Evolutionary conservation across 2,329 filamentous ascomycete species (phyloP).

Genomic region (Aspergillus sp.): DNA sequence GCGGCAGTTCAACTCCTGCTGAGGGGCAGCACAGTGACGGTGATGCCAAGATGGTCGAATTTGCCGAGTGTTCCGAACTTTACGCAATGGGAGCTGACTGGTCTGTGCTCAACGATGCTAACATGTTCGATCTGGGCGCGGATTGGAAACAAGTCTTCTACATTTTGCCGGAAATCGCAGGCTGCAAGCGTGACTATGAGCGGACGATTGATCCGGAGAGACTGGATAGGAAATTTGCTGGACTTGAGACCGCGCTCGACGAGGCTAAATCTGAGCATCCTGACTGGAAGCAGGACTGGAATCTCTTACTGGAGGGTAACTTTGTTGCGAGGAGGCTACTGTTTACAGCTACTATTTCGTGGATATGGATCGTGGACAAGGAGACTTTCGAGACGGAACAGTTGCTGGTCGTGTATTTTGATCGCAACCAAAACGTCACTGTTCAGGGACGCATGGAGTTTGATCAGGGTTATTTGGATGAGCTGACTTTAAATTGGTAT

Average conservation of each 20-base stretch:
- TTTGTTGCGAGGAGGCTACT: not conserved
- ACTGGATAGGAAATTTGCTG: not conserved
- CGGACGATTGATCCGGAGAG: not conserved
- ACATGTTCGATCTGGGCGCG: not conserved
- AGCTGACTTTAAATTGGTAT: not conserved
- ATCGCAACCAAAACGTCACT: not conserved
- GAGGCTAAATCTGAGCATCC: not conserved
- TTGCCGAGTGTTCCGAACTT: not conserved
- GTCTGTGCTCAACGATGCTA: not conserved
- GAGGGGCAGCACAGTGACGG: too few relatives aligned
- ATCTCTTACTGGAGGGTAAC: not conserved
- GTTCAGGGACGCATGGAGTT: not conserved
- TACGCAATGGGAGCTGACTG: not conserved
- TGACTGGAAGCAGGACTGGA: not conserved
- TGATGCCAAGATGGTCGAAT: not conserved
- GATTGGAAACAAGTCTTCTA: conserved; percentile 1
- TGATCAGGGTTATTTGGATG: not conserved
- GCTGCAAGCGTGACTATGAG: not conserved
- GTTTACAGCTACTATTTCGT: not conserved
- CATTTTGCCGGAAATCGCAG: conserved; percentile 1
- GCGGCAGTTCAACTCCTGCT: too few relatives aligned
- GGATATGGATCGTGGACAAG: not conserved
- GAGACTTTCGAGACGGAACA: not conserved
- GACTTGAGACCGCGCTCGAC: not conserved
- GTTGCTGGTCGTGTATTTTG: not conserved